phyloP scores from a whole-genome alignment of 2,329 filamentous ascomycete genomes.

The Metarhizium brunneum region DNA sequence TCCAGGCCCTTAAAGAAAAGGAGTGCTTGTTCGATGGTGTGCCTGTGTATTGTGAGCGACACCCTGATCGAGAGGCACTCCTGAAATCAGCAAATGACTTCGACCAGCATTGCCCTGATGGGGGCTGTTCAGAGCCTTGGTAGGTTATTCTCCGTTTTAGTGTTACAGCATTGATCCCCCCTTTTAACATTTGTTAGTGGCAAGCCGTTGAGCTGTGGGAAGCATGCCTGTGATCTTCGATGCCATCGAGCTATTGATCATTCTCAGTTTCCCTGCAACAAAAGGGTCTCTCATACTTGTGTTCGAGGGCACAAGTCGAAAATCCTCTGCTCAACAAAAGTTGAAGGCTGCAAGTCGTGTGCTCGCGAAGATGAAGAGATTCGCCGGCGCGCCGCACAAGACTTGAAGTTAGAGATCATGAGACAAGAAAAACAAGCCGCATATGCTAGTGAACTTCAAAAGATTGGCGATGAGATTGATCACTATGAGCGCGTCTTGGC shows the following conservation, averaged over 20 bases:
- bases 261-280: conserved; percentile 30
- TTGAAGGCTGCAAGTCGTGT: conserved; percentile 40
- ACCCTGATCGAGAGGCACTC: conserved; percentile 38
- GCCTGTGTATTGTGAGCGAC: conserved; percentile 49
- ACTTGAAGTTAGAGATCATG: conserved; percentile 40
- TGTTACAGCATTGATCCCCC: background rate
- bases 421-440: conserved; percentile 32
- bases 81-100: conserved; percentile 48
- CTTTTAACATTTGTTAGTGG: conserved; percentile 27
- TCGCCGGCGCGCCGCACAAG: conserved; percentile 32
- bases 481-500: conserved; percentile 33
- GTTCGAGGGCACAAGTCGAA: conserved; percentile 37
- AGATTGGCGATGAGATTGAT: conserved; percentile 45
- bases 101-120: conserved; percentile 53
- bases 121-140: conserved; percentile 58
- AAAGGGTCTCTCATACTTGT: conserved; percentile 36
- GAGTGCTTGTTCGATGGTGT: conserved; percentile 50
- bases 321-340: conserved; percentile 34
- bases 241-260: conserved; percentile 58
- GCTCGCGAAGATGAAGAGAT: conserved; percentile 35
- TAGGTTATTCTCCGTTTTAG: conserved; percentile 22
- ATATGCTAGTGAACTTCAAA: conserved; percentile 35
- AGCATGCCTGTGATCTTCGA: conserved; percentile 47
- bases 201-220: conserved; percentile 41
- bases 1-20: conserved; percentile 42